Evolutionary conservation across 2,329 filamentous ascomycete species (phyloP), one percentile per base, ranked within the genome.

Genomic region (Hypocreales sp.): DNA sequence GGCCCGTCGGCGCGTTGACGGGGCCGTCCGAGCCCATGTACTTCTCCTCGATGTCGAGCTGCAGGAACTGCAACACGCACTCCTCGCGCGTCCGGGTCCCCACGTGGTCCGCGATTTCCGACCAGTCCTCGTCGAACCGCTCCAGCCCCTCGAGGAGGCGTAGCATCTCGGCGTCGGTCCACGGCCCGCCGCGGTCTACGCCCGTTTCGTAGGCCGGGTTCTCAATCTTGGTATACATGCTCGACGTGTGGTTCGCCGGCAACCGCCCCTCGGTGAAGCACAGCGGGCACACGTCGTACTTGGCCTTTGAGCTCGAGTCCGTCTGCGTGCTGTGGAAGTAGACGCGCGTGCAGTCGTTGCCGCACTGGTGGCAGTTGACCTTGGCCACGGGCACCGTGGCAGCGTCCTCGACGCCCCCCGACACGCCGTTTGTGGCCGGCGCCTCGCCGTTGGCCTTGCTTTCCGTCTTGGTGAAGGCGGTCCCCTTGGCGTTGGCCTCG

Each of bases 11-110:
- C 25, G 61, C 60, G 31, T 58, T 61, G 28, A 67, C 52, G 2
- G 50, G 43, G 4, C 45, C 40, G 42, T 87, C 76, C 7, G 82
- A 73, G 42, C 95, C 86, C 8, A 94, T 62, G 46, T 94, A 98
- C 50, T 92, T 92, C 58, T 94, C 87, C 51, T 95, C 90, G 35
- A 98, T 98, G 40, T 94, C 87, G 20, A 98, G 64, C 47, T 94
- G 84, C 37, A 98, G 55, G 60, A 98, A 98, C 49, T 94, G 90
- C 41, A 95, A 67, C 11, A 95, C 87, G 50, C 90, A 98, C 56
- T 98, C 87, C 51, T 98, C 92, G 28, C 83, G 70, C 2, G 84
- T 93, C 33, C 87, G 76, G 3, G 83, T 92, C 26, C 80, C 80
- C 23, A 98, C 90, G 45, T 94, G 81, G 36, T 87, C 83, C 2